Base-by-base conservation (phyloP, 176 grass and related monocot species). In the Cenchrus americanus region DNA sequence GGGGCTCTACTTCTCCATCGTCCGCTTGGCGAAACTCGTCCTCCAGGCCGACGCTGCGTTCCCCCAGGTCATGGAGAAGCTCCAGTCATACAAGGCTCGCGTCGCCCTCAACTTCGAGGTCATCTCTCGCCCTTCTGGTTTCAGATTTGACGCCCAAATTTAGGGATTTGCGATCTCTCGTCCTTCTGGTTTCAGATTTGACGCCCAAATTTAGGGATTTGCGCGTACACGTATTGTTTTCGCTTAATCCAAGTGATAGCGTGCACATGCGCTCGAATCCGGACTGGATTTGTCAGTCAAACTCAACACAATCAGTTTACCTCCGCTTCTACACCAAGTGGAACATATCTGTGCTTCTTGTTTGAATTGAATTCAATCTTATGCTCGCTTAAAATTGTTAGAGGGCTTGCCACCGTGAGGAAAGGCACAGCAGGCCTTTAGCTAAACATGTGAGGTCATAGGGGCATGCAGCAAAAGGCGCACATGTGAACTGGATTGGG, bases 61-160 rank as follows among this genome's bases (percentile, higher is more conserved):
- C 41, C 89, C 94, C 66, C 75, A 80, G 60, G 83, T 99, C 82
- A 96, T 99, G 89, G 96, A 99, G 46, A 99, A 96, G 89, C 91
- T 99, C 37, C 93, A 95, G 89, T 94, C 93, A 49, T 99, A 96
- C 83, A 99, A 92, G 77, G 85, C 80, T 44, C 89, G 87, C 19
- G 86, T 94, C 79, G 79, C 89, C 82, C 78, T 95, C 73, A 91
- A 90, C 79, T 99, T 96, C 74, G 93, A 99, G 91, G 93, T 94
- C 79, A 49, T 8, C 58, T 49, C 10, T 54, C 24, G 3, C 77
- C 10, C 48, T 58, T 67, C 50, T 24, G 32, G 12, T 82, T 76
- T 73, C 21, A 60, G 24, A 47, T 49, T 75, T 22, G 23, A 62
- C 17, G 10, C 13, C 19, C 27, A 57, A 42, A 49, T 51, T 8